phyloP scores from a whole-genome alignment of 495 filamentous ascomycete genomes.

The Ramalina peruviana region DNA sequence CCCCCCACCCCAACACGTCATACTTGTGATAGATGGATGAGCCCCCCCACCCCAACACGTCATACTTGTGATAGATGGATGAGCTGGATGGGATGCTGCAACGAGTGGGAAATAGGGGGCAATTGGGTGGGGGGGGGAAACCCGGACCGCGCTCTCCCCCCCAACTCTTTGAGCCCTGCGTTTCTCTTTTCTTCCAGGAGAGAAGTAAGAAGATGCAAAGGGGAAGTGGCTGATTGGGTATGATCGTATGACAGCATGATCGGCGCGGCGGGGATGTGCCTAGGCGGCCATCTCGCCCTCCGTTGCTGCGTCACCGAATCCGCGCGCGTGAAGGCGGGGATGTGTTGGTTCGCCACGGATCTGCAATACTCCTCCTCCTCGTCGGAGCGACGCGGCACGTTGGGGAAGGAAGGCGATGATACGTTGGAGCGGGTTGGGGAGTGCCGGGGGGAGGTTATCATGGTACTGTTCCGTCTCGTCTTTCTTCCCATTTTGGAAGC shows the following conservation, averaged over 20 bases:
- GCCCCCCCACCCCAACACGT: no score
- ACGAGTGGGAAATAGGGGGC: no score
- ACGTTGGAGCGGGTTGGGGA: constrained; percentile 49
- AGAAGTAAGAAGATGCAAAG: no score
- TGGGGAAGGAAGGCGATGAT: constrained; percentile 59
- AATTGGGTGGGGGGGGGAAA: no score
- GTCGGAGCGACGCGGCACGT: constrained; percentile 29
- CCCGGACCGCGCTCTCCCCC: no score
- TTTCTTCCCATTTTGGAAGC: constrained; percentile 9
- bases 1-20: no score
- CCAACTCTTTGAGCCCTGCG: no score
- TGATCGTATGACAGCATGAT: constrained; percentile 50
- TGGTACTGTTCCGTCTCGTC: constrained; percentile 22
- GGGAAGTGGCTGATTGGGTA: no score
- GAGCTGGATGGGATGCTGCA: no score
- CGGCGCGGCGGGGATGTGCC: constrained; percentile 87
- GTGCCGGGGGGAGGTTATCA: constrained; percentile 63
- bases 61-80: no score
- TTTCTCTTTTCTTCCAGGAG: no score
- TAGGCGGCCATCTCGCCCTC: constrained; percentile 82
- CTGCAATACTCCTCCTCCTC: constrained; percentile 53
- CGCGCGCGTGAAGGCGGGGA: constrained; percentile 55
- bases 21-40: no score
- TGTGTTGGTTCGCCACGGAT: constrained; percentile 91
- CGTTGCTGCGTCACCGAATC: constrained; percentile 57